Evolutionary conservation across 352 stramenopile species (phyloP).

Genomic region (Peronospora belbahrii): DNA sequence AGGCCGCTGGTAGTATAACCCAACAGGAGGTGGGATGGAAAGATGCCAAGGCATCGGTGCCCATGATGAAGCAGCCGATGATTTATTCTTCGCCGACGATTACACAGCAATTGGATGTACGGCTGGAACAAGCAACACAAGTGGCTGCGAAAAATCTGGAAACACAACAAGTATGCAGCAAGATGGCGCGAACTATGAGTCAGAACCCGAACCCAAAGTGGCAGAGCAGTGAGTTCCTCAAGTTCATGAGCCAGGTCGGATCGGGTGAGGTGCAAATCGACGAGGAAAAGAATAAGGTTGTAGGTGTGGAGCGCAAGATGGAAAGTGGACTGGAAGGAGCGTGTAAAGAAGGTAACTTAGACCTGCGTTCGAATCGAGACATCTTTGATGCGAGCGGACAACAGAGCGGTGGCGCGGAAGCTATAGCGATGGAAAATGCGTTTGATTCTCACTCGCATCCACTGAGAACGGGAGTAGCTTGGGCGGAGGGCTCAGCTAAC

Average conservation of each 20-base stretch:
- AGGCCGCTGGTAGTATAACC: constrained; percentile 45
- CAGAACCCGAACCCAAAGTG: constrained; percentile 74
- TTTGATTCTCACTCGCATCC: constrained; percentile 32
- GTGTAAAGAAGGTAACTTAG: constrained; percentile 39
- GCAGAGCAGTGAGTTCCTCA: constrained; percentile 81
- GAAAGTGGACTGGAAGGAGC: constrained; percentile 58
- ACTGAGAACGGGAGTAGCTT: constrained; percentile 36
- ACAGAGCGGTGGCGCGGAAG: constrained; percentile 24
- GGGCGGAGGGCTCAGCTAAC: constrained; percentile 26
- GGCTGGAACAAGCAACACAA: constrained; percentile 22
- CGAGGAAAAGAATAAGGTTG: constrained; percentile 70
- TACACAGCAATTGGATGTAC: constrained; percentile 18
- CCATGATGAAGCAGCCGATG: constrained; percentile 34
- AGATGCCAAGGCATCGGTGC: constrained; percentile 36
- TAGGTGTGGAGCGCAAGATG: constrained; percentile 26
- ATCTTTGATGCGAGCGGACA: constrained; percentile 50
- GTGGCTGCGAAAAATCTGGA: constrained; percentile 26
- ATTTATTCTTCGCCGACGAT: constrained; percentile 10
- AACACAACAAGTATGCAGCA: constrained; percentile 44
- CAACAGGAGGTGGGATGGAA: constrained; percentile 59
- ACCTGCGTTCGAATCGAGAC: constrained; percentile 54
- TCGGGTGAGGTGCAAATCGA: constrained; percentile 65
- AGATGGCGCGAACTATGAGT: constrained; percentile 73
- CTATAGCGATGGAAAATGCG: constrained; percentile 41
- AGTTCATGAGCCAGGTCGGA: constrained; percentile 82